Evolutionary conservation across 192 early-diverging fungal species (phyloP), one percentile per base, ranked within the genome.

Genomic region (Umbelopsis sp.): DNA sequence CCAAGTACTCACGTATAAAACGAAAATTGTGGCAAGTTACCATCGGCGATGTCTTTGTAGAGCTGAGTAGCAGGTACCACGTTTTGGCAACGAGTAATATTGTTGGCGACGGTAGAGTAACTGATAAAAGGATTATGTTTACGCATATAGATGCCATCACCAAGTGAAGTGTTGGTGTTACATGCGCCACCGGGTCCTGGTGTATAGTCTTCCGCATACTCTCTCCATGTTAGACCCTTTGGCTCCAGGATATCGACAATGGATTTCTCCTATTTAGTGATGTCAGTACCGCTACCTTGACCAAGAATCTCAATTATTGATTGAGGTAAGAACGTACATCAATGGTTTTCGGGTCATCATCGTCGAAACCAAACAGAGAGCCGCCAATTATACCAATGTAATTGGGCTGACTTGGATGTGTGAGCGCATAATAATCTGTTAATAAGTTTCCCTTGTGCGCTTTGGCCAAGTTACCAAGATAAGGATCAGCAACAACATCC

Each of bases 221-320:
- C 46, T 51, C 77, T 82, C 87, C 87, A 88, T 35, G 78, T 53
- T 22, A 82, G 48, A 55, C 82, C 79, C 18, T 69, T 74, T 64
- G 80, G 72, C 67, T 88, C 85, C 48, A 87, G 70, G n/a, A 79
- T 68, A 67, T 88, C 87, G 20, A 79, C 81, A 21, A 87, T 67
- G 4, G 66, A 67, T 51, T 67, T 67, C 37, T 61, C 55, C 55
- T 61, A 12, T 18, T 37, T 9, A 9, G 6, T 0, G 6, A 41
- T 41, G 37, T 41, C 37, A 41, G 7, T 41, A 9, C 5, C 2
- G 10, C 37, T 41, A 10, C 10, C 1, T 41, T 41, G 7, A 41
- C 1, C 37, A 41, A 30, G 7, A 41, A 41, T 41, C 1, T 6
- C 37, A 9, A 6, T 6, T 41, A 41, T 1, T 30, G 6, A 37